These are phyloP conservation scores for Pichia sp. DNA, from an alignment of 1,139 yeast species.

Conservation along the genomic window DNA sequence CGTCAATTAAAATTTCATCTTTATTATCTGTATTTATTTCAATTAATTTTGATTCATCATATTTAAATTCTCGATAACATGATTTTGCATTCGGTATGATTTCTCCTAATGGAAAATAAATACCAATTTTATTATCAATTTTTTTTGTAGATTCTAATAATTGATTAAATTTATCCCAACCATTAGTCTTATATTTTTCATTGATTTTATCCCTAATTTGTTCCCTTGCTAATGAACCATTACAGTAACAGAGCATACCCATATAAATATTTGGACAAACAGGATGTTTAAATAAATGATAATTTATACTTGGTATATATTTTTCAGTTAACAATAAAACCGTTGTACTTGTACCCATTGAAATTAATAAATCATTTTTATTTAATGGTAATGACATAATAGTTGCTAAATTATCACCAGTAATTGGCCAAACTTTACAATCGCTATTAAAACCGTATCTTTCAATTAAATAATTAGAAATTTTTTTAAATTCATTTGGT, in stretches of 20 bases:
- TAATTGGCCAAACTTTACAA: constrained; percentile 59
- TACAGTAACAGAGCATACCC: constrained; percentile 95
- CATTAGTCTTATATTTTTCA: constrained; percentile 32
- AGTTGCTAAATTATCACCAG: constrained; percentile 91
- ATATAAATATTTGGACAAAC: constrained; percentile 68
- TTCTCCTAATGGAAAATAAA: constrained; percentile 83
- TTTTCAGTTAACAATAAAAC: constrained; percentile 73
- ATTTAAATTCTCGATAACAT: constrained; percentile 45
- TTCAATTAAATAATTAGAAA: constrained; percentile 53
- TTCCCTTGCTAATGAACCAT: constrained; percentile 86
- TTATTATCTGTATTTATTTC: constrained; percentile 14
- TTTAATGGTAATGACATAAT: constrained; percentile 73
- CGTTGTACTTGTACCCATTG: constrained; percentile 88
- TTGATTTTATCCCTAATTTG: constrained; percentile 61
- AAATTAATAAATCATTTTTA: constrained; percentile 70
- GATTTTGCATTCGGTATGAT: constrained; percentile 77
- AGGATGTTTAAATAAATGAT: constrained; percentile 84
- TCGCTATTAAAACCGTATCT: constrained; percentile 54
- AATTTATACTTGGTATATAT: constrained; percentile 72
- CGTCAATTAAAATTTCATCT: constrained; percentile 33
- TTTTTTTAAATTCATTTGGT: constrained; percentile 34
- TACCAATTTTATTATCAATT: constrained; percentile 41
- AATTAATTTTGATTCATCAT: constrained; percentile 29
- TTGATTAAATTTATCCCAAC: constrained; percentile 64
- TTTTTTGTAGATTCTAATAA: constrained; percentile 38